Percentiles rank a stretch among this genome's conserved stretches.
Conservation (phyloP, 306 rosid genomes). For the Casuarina cunninghamiana region DNA sequence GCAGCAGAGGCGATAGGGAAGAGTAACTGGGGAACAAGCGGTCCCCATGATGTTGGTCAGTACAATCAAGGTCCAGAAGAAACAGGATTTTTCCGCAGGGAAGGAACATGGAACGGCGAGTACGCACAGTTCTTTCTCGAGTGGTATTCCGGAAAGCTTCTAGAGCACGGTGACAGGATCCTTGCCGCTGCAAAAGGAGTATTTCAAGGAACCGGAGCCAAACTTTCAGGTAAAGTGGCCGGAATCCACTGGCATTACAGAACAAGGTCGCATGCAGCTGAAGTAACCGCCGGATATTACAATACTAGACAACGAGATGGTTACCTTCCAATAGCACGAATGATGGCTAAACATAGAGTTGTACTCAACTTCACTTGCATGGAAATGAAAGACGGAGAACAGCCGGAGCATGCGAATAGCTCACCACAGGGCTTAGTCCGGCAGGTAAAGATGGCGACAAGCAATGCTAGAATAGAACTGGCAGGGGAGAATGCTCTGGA, state of each 20-base stretch:
- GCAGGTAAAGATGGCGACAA: constrained; percentile 74
- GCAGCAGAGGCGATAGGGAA: constrained; percentile 73
- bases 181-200: constrained; percentile 66
- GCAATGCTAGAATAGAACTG: constrained; percentile 56
- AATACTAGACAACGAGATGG: constrained; percentile 69
- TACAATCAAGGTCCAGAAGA: constrained; percentile 85
- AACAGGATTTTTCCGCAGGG: constrained; percentile 68
- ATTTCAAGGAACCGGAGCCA: constrained; percentile 61
- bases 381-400: constrained; percentile 87
- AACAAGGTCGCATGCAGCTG: constrained; percentile 82
- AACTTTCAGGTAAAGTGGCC: constrained; percentile 77
- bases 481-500: constrained; percentile 96
- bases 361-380: constrained; percentile 89
- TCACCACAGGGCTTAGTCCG: constrained; percentile 84
- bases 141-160: constrained; percentile 77
- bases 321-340: constrained; percentile 59
- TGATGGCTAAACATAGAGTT: constrained; percentile 62
- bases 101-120: constrained; percentile 78
- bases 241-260: constrained; percentile 96
- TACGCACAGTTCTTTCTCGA: constrained; percentile 77
- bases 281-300: constrained; percentile 85
- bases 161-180: constrained; percentile 75
- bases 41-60: constrained; percentile 81
- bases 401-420: constrained; percentile 63
- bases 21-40: constrained; percentile 78